Base-by-base conservation (phyloP, 2,329 filamentous ascomycete genomes). In the Trichoderma pleuroti region DNA sequence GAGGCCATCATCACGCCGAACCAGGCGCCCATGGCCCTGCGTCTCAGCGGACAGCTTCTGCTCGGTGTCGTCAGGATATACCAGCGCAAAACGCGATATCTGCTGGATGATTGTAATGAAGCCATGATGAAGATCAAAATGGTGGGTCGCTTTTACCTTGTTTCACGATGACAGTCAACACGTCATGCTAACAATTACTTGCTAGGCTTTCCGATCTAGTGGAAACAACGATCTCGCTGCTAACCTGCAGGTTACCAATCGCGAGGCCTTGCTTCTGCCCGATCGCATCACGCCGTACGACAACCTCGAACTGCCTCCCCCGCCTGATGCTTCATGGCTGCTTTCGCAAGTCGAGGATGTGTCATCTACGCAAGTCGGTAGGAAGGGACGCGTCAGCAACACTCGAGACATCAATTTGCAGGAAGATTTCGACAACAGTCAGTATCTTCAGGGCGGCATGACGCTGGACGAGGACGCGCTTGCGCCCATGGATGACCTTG, bases 71-170 rank as follows among this genome's bases (percentile, higher is more conserved):
- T 98, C 76, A 90, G 95, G 79, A 99, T 99, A 78, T 99, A 99
- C 82, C 97, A 94, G 82, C 89, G 96, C 78, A 99, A 99, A 84
- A 95, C 96, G 78, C 92, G 94, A 77, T 99, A 99, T 81, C 85
- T 99, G 64, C 86, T 98, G 61, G 96, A 99, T 78, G 96, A 99
- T 80, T 99, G 96, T 83, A 98, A 97, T 77, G 96, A 99, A 82
- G 95, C 95, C 49, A 85, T 99, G 74, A 91, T 97, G 86, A 98
- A 98, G 84, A 98, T 99, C 77, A 98, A 98, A 80, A 97, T 98
- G 94, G 95, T 98, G 83, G 52, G 86, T 75, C 18, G 6, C 34
- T 32, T 10, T 46, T 36, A 2, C 21, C 30, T 34, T 28, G 3
- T 54, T 36, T 46, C 16, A 16, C 11, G 6, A 1, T 21, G n/a